These are phyloP conservation scores for Metarhizium sp. DNA, from an alignment of 2,329 filamentous ascomycete genomes.

Conservation along the genomic window DNA sequence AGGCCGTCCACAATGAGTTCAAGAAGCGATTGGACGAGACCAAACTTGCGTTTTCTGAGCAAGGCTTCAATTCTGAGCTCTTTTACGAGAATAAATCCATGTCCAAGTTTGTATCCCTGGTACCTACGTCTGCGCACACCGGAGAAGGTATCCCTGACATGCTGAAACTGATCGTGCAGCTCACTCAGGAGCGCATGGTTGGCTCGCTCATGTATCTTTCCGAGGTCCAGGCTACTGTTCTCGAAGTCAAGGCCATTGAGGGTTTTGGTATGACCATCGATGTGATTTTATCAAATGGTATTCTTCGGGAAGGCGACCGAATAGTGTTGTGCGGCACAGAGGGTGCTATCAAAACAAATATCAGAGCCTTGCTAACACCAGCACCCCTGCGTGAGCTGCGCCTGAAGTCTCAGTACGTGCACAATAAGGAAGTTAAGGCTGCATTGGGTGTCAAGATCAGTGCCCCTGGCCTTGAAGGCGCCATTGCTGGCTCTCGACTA, in stretches of 20 bases:
- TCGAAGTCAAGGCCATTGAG: constrained; percentile 98
- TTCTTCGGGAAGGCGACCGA: constrained; percentile 85
- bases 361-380: constrained; percentile 86
- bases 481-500: constrained; percentile 90
- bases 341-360: constrained; percentile 89
- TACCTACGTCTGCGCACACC: constrained; percentile 96
- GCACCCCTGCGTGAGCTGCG: constrained; percentile 89
- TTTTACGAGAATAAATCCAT: constrained; percentile 98
- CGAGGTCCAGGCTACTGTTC: constrained; percentile 93
- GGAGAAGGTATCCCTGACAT: constrained; percentile 98
- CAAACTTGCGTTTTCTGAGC: constrained; percentile 88
- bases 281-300: constrained; percentile 91
- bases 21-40: constrained; percentile 80
- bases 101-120: constrained; percentile 87
- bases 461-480: constrained; percentile 87
- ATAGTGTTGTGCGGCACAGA: constrained; percentile 96
- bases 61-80: constrained; percentile 95
- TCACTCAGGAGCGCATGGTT: constrained; percentile 97
- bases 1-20: constrained; percentile 91
- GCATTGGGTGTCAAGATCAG: constrained; percentile 98
- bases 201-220: constrained; percentile 96
- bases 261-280: constrained; percentile 98
- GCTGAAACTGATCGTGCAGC: constrained; percentile 85
- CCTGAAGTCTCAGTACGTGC: constrained; percentile 91
- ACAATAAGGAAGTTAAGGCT: constrained; percentile 99